Evolutionary conservation across 2,329 filamentous ascomycete species (phyloP).

Genomic region (Apiospora arundinis): DNA sequence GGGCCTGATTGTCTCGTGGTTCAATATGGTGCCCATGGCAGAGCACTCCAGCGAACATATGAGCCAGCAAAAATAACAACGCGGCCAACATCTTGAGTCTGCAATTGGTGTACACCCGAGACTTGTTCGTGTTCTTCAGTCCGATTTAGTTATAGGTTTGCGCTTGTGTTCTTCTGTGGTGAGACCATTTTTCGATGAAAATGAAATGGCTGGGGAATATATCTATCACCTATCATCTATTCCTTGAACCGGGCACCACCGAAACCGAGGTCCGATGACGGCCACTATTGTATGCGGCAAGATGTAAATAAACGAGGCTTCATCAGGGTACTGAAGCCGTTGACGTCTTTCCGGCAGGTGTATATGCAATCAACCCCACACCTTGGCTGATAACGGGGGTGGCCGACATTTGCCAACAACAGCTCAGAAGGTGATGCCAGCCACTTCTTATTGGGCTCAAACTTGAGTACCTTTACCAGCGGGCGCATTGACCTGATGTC

Average conservation of each 20-base stretch:
- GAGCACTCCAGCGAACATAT: background rate
- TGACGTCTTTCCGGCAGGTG: background rate
- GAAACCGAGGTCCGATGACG: background rate
- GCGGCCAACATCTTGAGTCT: background rate
- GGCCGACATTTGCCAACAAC: background rate
- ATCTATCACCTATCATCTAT: background rate
- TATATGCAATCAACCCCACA: background rate
- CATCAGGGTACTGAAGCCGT: background rate
- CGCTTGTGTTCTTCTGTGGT: background rate
- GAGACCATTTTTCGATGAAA: background rate
- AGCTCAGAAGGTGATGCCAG: too few relatives aligned
- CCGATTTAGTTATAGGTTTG: too few relatives aligned
- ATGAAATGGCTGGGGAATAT: background rate
- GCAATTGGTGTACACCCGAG: background rate
- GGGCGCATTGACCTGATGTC: too few relatives aligned
- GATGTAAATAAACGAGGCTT: background rate
- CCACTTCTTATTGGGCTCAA: too few relatives aligned
- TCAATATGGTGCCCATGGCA: conserved; percentile 20
- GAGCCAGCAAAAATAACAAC: background rate
- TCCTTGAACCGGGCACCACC: background rate
- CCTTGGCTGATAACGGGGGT: background rate
- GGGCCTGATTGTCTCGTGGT: conserved; percentile 24
- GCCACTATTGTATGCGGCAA: background rate
- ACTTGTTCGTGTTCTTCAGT: background rate
- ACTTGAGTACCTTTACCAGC: too few relatives aligned